Conservation (phyloP, 306 rosid species). For the Echinosophora koreensis region DNA sequence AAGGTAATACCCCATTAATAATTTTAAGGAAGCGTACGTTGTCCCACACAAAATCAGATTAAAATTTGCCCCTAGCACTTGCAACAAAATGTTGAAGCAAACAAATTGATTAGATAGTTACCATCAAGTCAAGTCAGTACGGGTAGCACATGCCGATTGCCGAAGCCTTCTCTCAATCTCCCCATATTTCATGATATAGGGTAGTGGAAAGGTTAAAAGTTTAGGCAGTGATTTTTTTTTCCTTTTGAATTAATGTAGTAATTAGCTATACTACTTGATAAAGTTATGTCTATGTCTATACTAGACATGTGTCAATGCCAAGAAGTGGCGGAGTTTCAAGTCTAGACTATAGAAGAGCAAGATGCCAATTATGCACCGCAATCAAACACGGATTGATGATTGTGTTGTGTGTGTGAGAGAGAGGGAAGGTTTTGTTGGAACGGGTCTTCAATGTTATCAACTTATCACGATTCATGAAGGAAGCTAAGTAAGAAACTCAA, state of each 20-base stretch:
- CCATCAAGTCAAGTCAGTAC: constrained; percentile 39
- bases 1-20: constrained; percentile 6
- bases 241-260: not conserved
- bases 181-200: constrained; percentile 1
- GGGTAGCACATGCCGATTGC: constrained; percentile 48
- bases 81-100: constrained; percentile 29
- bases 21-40: not conserved
- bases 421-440: constrained; percentile 31
- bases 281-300: not conserved
- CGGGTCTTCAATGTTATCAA: not conserved
- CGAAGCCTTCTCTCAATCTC: not conserved
- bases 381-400: constrained; percentile 15
- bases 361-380: not conserved
- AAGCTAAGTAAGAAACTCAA: constrained; percentile 25
- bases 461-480: not conserved
- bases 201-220: constrained; percentile 6
- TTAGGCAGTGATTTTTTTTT: not conserved
- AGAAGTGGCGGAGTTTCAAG: not conserved
- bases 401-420: not conserved
- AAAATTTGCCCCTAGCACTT: not conserved
- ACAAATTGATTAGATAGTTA: constrained; percentile 13
- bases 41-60: constrained; percentile 13
- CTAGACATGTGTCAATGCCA: not conserved
- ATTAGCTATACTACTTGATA: constrained; percentile 11
- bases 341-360: not conserved